Base-by-base conservation (phyloP, 202 grass and related monocot species). In the Panicum virgatum region DNA sequence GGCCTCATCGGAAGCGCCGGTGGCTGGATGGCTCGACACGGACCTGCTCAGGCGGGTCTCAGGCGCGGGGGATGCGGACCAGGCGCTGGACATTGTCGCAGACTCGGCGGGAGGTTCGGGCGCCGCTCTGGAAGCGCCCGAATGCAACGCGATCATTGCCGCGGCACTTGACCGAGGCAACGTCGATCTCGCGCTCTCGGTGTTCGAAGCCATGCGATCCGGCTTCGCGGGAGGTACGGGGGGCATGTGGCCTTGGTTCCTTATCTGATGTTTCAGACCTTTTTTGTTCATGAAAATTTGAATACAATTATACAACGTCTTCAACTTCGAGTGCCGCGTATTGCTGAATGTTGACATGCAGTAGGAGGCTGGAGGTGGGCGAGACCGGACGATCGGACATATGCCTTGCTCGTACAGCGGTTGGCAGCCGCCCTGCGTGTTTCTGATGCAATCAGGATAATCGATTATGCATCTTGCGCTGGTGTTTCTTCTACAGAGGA, bases 121-220 rank as follows among this genome's bases (percentile, higher is more conserved):
- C 18, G 15, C 25, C 7, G 42, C 82, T 12, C 68, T 96, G 34
- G 68, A 80, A 19, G 73, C 70, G 47, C 78, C 72, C 9, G 90
- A 93, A 44, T 96, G 90, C 63, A 89, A 96, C 53, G 80, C 78
- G 20, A 90, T 96, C 22, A 40, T 96, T 4, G 53, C 52, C 13
- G 88, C 86, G 16, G 90, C 90, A 5, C 66, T 96, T 52, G 90
- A 96, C 46, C 79, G 90, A n/a, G 88, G 86, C 14, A 96, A 96
- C 40, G 15, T 88, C 5, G 86, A 87, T 0, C 80, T 96, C 48
- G 86, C 93, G 40, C 83, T 96, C 29, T 96, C 90, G 2, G 25
- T 96, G 43, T 93, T 96, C 15, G 77, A 93, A 37, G 88, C 78
- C n/a, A 96, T 96, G 93, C 86, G 80, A 7, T 80, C 84, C 18